These are phyloP conservation scores for Forsythia suspensa DNA, from an alignment of 257 asterid genomes.

Conservation along the genomic window DNA sequence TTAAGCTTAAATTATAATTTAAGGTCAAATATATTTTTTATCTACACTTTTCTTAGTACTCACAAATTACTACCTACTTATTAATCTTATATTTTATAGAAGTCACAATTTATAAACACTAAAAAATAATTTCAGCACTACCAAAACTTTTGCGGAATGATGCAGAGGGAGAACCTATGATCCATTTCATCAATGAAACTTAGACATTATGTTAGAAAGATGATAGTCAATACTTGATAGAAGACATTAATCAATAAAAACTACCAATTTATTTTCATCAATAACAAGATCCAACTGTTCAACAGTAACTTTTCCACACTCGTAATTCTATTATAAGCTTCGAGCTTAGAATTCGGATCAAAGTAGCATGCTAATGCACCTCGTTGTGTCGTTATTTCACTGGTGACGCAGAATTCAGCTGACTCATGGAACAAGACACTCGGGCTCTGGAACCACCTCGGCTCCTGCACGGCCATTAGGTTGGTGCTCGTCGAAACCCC, in stretches of 20 bases:
- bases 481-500: slow-evolving; percentile 65
- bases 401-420: not conserved
- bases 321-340: not conserved
- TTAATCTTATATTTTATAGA: too few species aligned
- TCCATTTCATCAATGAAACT: too few species aligned
- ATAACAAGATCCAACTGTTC: not conserved
- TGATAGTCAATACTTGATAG: not conserved
- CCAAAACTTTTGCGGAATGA: too few species aligned
- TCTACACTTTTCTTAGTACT: too few species aligned
- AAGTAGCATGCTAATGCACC: not conserved
- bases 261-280: not conserved
- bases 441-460: slow-evolving; percentile 66
- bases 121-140: too few species aligned
- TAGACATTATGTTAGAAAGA: not conserved
- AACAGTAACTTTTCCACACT: not conserved
- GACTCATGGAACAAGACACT: slow-evolving; percentile 41
- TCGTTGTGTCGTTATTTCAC: not conserved
- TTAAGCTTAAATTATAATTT: too few species aligned
- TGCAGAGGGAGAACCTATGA: too few species aligned
- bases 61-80: too few species aligned
- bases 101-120: too few species aligned
- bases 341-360: not conserved
- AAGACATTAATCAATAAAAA: not conserved
- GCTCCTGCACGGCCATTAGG: slow-evolving; percentile 45
- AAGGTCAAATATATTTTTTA: too few species aligned